Base-by-base conservation (phyloP, 208 protist genomes). In the Porcisia hertigi region DNA sequence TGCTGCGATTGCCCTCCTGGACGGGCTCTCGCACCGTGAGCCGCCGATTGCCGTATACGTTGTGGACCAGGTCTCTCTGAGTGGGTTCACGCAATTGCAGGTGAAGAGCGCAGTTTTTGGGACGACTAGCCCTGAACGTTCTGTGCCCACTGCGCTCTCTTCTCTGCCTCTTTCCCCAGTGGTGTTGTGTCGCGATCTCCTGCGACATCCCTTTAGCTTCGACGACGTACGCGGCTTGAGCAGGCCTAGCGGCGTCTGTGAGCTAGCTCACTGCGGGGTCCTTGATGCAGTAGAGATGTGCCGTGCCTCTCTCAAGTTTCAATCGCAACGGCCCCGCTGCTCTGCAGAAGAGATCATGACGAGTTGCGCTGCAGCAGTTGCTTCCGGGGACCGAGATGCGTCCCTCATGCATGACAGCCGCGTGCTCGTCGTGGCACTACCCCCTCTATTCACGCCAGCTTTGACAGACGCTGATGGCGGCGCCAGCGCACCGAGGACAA, bases 1-100 rank as follows among this genome's bases (percentile, higher is more conserved):
- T 0, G 39, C 47, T 52, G 34, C 60, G 11, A 7, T 25, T 25
- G 47, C 65, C 6, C 70, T 73, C 6, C 45, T 76, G 12, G 34
- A 41, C 2, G 58, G 45, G 20, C 59, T n/a, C 34, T 77, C 73
- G 53, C 71, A 55, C 7, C 45, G 45, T 14, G 65, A 62, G 47
- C 72, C 72, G 25, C 77, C 77, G 8, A 30, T 82, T 0, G 59
- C 75, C 41, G 73, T 88, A 34, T 76, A 85, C 71, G 8, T 84
- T 9, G 77, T 82, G 39, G 85, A 88, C n/a, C 62, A 80, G 43
- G 65, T 84, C 7, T 54, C 52, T 2, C 67, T 86, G 9, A 34
- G 59, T 12, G 69, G 75, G 16, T 85, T 86, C 30, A 14, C 55
- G 14, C 39, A 30, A 1, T 75, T 88, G 0, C 80, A 76, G 54